Evolutionary conservation across 768 basidiomycete genomes (phyloP).

Genomic region (Serendipita sp.): DNA sequence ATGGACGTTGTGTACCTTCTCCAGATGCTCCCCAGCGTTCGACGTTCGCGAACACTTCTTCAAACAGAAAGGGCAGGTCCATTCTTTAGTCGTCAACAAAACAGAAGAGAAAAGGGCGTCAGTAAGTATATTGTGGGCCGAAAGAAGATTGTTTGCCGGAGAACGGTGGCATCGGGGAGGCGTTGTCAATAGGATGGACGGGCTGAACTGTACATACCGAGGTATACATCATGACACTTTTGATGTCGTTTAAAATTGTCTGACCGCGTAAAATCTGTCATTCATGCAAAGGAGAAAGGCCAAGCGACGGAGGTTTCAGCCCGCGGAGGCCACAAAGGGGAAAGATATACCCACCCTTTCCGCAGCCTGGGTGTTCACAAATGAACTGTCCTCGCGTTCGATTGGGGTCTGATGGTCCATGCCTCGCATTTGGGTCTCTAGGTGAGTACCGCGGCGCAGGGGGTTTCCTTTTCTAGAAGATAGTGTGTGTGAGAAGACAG

Average conservation of each 20-base stretch:
- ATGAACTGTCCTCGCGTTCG: neutral
- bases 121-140: neutral
- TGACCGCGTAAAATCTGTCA: neutral
- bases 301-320: too few relatives aligned
- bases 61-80: neutral
- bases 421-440: neutral
- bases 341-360: neutral
- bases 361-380: neutral
- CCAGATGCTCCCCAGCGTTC: neutral
- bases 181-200: neutral
- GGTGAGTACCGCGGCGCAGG: neutral
- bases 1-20: neutral
- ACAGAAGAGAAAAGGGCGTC: neutral
- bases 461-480: neutral
- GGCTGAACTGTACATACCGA: neutral
- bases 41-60: neutral
- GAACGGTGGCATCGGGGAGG: too few relatives aligned
- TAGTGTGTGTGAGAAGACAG: too few relatives aligned
- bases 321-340: too few relatives aligned
- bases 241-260: neutral
- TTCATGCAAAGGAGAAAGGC: too few relatives aligned
- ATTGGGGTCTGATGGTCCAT: neutral
- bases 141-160: too few relatives aligned
- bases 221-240: neutral
- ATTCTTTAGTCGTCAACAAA: neutral